Evolutionary conservation across 2,329 filamentous ascomycete species (phyloP), one percentile per base, ranked within the genome.

Genomic region (Sporothrix variecibatus): DNA sequence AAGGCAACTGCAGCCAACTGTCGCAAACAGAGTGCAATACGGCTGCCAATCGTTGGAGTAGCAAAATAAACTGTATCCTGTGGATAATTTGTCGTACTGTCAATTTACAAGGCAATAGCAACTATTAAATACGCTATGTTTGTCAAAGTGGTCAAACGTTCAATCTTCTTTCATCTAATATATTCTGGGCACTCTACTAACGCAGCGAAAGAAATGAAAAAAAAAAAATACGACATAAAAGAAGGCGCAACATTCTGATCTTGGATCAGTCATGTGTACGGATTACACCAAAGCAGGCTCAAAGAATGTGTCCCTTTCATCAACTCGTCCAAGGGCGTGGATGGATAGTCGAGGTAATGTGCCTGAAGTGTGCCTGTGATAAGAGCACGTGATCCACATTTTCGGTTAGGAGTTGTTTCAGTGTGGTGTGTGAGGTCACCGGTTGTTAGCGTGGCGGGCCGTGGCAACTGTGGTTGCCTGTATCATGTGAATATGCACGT

Each of bases 401-500:
- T 34, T 69, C 46, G 67, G 46, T 46, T 40, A 53, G 28, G 11
- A 15, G n/a, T 31, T 51, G 67, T 69, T 69, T 69, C 67, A 69
- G 67, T n/a, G 11, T 51, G 15, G 65, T 51, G 34, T 68, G 67
- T 70, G 67, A 70, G 49, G 67, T 70, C 67, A 70, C 62, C 38
- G 23, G 62, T 46, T 7, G n/a, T 26, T 46, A 65, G 62, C 62
- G 38, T 46, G 62, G 60, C 23, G 62, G 62, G 6, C 56, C 20
- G 67, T n/a, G 43, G 43, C 43, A 49, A 20, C 12, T 20, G 43
- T 49, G 69, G 69, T 38, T 62, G 53, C 56, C 43, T 70, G 38
- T 23, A 68, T 75, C 74, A 75, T 72, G 72, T 75, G 74, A 72
- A 72, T 26, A 4, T 53, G 53, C 74, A 75, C 74, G 74, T 75